These are phyloP conservation scores for Hyaloperonospora brassicae DNA, from an alignment of 352 stramenopile species.

Conservation along the genomic window DNA sequence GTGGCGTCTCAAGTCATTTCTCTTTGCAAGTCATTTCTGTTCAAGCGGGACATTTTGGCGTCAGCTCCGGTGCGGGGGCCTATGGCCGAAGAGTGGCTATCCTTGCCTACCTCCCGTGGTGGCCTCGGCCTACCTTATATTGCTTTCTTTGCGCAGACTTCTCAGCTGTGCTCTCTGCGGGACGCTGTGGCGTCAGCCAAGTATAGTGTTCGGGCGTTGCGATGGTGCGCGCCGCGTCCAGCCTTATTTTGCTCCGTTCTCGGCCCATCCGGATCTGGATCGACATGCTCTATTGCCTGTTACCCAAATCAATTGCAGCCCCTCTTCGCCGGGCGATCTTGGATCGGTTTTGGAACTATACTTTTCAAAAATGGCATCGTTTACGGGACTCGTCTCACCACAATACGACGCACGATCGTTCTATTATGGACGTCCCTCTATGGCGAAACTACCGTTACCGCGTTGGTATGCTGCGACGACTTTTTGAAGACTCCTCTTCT, in stretches of 20 bases:
- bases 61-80: not conserved
- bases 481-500: too few relatives aligned
- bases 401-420: too few relatives aligned
- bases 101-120: not conserved
- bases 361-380: too few relatives aligned
- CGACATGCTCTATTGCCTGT: too few relatives aligned
- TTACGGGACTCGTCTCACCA: too few relatives aligned
- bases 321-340: too few relatives aligned
- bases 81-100: not conserved
- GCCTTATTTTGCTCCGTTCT: not conserved
- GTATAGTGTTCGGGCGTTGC: not conserved
- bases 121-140: not conserved
- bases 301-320: too few relatives aligned
- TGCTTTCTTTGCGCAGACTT: not conserved
- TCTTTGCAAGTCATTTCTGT: not conserved
- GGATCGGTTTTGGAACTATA: too few relatives aligned
- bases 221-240: not conserved
- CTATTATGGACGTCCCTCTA: too few relatives aligned
- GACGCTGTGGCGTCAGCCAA: not conserved
- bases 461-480: too few relatives aligned
- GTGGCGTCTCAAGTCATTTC: not conserved
- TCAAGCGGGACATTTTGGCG: not conserved
- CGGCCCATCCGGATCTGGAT: too few relatives aligned
- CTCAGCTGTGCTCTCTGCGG: not conserved
- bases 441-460: too few relatives aligned